Percentiles rank a stretch among this genome's conserved stretches.
Conservation (phyloP, 768 basidiomycete species). For the Leucogyrophana mollusca region DNA sequence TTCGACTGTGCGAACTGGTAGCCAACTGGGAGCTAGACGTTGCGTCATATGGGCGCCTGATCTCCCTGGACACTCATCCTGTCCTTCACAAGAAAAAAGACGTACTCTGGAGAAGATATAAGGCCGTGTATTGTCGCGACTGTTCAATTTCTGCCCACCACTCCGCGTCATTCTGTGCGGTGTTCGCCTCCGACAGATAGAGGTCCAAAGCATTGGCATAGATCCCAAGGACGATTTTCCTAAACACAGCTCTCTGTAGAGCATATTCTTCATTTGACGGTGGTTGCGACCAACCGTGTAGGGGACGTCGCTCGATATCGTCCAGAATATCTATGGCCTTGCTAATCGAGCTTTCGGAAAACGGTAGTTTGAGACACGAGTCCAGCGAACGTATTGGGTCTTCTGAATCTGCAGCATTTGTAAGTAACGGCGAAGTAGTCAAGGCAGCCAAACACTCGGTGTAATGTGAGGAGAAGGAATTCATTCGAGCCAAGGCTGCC, state of each 20-base stretch:
- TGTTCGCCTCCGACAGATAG: slow-evolving; percentile 63
- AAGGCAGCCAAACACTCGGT: slow-evolving; percentile 20
- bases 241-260: slow-evolving; percentile 37
- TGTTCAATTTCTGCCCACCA: slow-evolving; percentile 82
- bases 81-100: slow-evolving; percentile 5
- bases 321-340: slow-evolving; percentile 15
- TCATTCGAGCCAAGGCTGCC: too few relatives aligned
- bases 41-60: too few relatives aligned
- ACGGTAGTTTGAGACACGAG: slow-evolving; percentile 18
- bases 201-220: slow-evolving; percentile 67
- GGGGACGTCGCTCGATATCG: background rate
- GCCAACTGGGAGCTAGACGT: too few relatives aligned
- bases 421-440: slow-evolving; percentile 6
- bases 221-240: slow-evolving; percentile 51
- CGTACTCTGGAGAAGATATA: slow-evolving; percentile 82
- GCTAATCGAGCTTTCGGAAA: slow-evolving; percentile 14
- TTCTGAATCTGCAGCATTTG: slow-evolving; percentile 8
- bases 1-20: background rate
- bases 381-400: slow-evolving; percentile 14
- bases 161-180: slow-evolving; percentile 73
- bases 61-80: background rate
- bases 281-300: background rate
- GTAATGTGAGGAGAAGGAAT: slow-evolving; percentile 25
- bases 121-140: slow-evolving; percentile 51
- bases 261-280: slow-evolving; percentile 7